These are phyloP conservation scores for Platismatia glauca DNA, from an alignment of 495 filamentous ascomycete genomes.

Conservation along the genomic window DNA sequence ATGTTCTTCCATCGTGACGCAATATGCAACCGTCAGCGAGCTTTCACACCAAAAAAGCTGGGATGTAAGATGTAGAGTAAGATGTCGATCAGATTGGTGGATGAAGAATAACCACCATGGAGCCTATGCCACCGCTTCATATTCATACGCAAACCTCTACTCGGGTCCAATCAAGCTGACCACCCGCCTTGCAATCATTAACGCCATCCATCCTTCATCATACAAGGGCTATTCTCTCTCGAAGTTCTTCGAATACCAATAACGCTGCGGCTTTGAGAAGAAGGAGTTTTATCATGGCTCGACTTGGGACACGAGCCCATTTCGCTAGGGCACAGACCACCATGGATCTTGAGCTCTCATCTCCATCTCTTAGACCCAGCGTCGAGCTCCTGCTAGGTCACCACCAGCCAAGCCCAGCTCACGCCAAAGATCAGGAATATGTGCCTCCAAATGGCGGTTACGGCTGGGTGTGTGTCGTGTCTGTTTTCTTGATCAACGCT, in stretches of 20 bases:
- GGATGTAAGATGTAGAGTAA: no score
- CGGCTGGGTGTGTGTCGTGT: constrained; percentile 38
- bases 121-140: no score
- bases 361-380: background rate
- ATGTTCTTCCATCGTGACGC: no score
- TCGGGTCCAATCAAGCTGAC: background rate
- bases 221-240: background rate
- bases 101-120: no score
- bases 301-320: background rate
- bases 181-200: background rate
- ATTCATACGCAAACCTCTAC: no score
- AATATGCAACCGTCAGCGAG: background rate
- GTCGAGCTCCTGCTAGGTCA: background rate
- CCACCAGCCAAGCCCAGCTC: background rate
- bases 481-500: constrained; percentile 32
- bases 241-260: background rate
- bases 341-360: background rate
- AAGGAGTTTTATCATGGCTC: background rate
- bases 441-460: constrained; percentile 42
- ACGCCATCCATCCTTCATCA: background rate
- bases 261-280: background rate
- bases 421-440: constrained; percentile 13
- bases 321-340: background rate
- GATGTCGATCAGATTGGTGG: no score
- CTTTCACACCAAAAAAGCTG: no score